phyloP scores from a whole-genome alignment of 1,139 yeast species.

The Hyphopichia buzzinii region DNA sequence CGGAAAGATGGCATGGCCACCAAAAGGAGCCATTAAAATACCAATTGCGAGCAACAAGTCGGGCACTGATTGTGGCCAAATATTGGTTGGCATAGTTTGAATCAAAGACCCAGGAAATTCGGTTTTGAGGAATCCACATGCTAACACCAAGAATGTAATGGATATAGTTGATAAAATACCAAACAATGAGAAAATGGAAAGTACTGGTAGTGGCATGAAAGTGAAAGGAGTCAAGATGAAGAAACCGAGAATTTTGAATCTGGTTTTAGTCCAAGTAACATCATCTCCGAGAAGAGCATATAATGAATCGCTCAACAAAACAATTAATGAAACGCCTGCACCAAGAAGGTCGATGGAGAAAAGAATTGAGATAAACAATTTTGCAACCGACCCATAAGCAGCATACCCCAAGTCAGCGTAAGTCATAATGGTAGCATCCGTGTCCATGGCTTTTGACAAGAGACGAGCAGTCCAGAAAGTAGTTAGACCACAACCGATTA shows the following conservation, averaged over 20 bases:
- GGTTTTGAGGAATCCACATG: constrained; percentile 39
- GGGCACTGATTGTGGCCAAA: constrained; percentile 42
- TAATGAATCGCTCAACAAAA: constrained; percentile 55
- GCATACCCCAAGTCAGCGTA: constrained; percentile 87
- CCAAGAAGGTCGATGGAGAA: constrained; percentile 52
- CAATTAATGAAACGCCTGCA: constrained; percentile 55
- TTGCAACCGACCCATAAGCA: constrained; percentile 54
- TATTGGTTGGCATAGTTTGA: constrained; percentile 42
- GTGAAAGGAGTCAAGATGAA: constrained; percentile 47
- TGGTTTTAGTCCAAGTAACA: constrained; percentile 34
- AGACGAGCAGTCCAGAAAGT: constrained; percentile 48
- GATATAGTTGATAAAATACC: constrained; percentile 47
- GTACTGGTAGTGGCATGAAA: constrained; percentile 43
- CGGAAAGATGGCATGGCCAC: constrained; percentile 63
- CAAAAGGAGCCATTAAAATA: constrained; percentile 60
- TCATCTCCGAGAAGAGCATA: constrained; percentile 42
- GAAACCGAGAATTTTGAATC: constrained; percentile 38
- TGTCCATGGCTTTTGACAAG: constrained; percentile 53
- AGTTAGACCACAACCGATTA: constrained; percentile 37
- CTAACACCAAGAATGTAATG: constrained; percentile 37
- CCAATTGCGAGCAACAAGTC: constrained; percentile 52
- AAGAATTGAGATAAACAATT: constrained; percentile 37
- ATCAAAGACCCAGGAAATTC: constrained; percentile 44
- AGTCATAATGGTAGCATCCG: constrained; percentile 74
- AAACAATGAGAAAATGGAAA: constrained; percentile 43